A percentile compares a stretch with the other conserved stretches of the same genome.
phyloP scores from a whole-genome alignment of 805 yeast genomes.

The Kodamaea kakaduensis region DNA sequence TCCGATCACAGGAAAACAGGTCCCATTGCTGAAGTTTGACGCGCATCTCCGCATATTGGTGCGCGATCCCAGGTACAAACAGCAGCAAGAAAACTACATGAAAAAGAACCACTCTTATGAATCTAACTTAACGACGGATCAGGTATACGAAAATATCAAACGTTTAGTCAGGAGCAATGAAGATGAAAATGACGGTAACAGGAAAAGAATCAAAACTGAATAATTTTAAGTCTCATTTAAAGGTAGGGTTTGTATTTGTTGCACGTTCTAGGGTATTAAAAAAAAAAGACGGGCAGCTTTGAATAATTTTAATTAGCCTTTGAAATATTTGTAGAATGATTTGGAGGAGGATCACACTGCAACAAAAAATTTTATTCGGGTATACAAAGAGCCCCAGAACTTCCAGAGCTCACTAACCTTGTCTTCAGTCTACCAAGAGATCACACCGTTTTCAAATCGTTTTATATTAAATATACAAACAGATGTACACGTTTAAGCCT shows the following conservation, averaged over 20 bases:
- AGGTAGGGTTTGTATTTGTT: no score
- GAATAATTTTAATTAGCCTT: no score
- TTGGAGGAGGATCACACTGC: no score
- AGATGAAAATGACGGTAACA: slow-evolving; percentile 6
- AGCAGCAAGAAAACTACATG: slow-evolving; percentile 61
- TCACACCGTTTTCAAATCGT: slow-evolving; percentile 7
- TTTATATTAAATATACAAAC: slow-evolving; percentile 23
- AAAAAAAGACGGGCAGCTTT: no score
- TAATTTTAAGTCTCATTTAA: no score
- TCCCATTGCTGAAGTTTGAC: slow-evolving; percentile 68
- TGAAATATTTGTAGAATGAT: no score
- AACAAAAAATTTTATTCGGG: no score
- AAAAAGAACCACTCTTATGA: slow-evolving; percentile 47
- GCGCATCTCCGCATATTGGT: slow-evolving; percentile 66
- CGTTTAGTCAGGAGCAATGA: slow-evolving; percentile 14
- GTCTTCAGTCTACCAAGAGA: no score
- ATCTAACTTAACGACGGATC: slow-evolving; percentile 50
- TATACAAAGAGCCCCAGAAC: no score
- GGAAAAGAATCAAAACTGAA: slow-evolving; percentile 5
- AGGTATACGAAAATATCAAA: slow-evolving; percentile 61
- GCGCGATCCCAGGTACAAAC: slow-evolving; percentile 74
- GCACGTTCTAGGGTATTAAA: no score
- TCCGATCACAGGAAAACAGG: slow-evolving; percentile 70
- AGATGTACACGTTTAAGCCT: slow-evolving; percentile 53
- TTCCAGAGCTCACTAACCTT: no score